Base-by-base conservation (phyloP, 306 rosid species). In the Purshia tridentata region DNA sequence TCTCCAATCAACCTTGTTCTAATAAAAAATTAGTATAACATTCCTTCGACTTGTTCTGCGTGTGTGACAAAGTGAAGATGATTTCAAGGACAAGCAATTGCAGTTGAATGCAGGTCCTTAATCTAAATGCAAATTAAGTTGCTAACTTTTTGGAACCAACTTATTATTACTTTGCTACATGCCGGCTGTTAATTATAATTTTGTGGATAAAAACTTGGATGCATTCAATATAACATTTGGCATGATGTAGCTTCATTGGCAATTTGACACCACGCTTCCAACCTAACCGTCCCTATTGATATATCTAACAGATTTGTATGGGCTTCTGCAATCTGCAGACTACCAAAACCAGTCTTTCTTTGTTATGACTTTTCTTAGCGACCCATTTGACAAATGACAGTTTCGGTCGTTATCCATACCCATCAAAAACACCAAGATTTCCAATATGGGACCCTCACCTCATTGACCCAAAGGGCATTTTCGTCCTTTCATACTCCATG, bases 341-440 rank as follows among this genome's bases (percentile, higher is more conserved):
- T 3, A 29, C 35, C 35, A 29, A 29, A 29, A 29, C 35, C 35
- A 29, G 35, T 29, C 35, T 29, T 29, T 29, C 35, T 29, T 3
- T 29, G 35, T 29, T n/a, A 67, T 13, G 80, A 88, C 90, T 79
- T 79, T 85, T 81, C 77, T 73, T 42, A 69, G 4, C 18, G 58
- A 18, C 72, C 70, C n/a, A 3, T 45, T 52, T 6, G 8, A 52
- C 51, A 42, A 42, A 65, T 20, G 71, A 58, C 75, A 77, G 78
- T 72, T 61, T 72, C 29, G 42, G 57, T 73, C 79, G 69, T 52
- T 65, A 9, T 16, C 74, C 9, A 35, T 23, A 9, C 8, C 64
- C 10, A 69, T 76, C 22, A 20, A 40, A 13, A 8, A 7, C 1
- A 8, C 22, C 66, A 37, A 7, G 46, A 29, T 39, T 68, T 29